phyloP scores from a whole-genome alignment of 768 basidiomycete genomes.

The Tremella yokohamensis region DNA sequence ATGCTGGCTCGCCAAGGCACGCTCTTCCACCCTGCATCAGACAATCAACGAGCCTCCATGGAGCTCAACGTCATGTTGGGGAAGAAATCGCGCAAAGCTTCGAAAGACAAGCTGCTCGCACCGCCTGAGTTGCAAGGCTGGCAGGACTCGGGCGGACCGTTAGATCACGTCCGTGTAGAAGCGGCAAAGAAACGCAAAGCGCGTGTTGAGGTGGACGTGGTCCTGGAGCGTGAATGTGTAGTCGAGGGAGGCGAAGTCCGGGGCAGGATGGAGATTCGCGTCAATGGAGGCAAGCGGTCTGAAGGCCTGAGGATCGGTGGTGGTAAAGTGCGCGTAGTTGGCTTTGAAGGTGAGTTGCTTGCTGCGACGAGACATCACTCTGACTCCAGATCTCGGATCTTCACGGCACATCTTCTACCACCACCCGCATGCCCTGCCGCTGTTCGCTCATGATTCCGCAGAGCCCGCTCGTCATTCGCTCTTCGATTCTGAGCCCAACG shows the following conservation, averaged over 20 bases:
- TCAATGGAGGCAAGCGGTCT: constrained; percentile 61
- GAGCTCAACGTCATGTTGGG: constrained; percentile 48
- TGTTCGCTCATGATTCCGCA: constrained; percentile 47
- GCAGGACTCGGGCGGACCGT: constrained; percentile 18
- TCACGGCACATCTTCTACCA: constrained; percentile 76
- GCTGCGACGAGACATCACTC: neutral
- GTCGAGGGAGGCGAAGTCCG: constrained; percentile 74
- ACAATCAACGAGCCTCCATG: constrained; percentile 37
- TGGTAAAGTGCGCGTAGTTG: constrained; percentile 75
- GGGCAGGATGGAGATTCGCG: constrained; percentile 65
- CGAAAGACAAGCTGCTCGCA: constrained; percentile 38
- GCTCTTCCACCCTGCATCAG: constrained; percentile 43
- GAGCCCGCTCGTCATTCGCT: constrained; percentile 46
- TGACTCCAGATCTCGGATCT: constrained; percentile 23
- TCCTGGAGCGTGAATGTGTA: constrained; percentile 68
- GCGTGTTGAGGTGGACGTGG: constrained; percentile 75
- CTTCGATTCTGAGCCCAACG: constrained; percentile 50
- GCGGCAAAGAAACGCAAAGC: constrained; percentile 55
- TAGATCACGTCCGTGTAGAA: constrained; percentile 61
- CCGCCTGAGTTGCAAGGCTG: constrained; percentile 30
- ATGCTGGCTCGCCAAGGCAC: constrained; percentile 48
- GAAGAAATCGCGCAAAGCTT: constrained; percentile 28
- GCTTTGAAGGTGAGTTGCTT: constrained; percentile 66
- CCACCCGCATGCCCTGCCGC: constrained; percentile 57
- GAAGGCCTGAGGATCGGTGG: constrained; percentile 62